These are phyloP conservation scores for Sporothrix luriei DNA, from an alignment of 2,329 filamentous ascomycete species.

Conservation along the genomic window DNA sequence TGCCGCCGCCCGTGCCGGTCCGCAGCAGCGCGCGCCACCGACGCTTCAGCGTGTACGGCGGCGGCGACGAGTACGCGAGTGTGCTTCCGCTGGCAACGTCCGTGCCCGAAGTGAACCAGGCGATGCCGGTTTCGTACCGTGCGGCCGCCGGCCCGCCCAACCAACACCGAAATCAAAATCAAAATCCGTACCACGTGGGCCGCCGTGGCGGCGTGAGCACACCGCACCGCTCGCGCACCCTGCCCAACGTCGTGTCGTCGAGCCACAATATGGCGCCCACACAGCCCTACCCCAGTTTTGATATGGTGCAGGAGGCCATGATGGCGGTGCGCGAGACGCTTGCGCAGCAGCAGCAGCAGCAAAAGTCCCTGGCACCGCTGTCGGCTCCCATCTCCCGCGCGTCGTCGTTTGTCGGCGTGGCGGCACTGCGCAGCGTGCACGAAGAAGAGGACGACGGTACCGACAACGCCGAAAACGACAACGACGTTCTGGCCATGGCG, in stretches of 20 bases:
- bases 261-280: background rate
- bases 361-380: background rate
- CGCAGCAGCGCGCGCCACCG: constrained; percentile 31
- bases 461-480: too few species aligned
- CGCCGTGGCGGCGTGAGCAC: background rate
- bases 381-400: constrained; percentile 21
- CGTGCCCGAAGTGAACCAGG: background rate
- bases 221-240: constrained; percentile 12
- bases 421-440: constrained; percentile 29
- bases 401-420: constrained; percentile 28
- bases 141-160: background rate
- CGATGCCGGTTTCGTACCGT: background rate
- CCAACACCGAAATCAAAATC: background rate
- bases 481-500: too few species aligned
- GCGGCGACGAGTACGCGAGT: constrained; percentile 32
- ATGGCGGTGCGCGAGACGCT: constrained; percentile 28
- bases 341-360: constrained; percentile 11
- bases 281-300: constrained; percentile 23
- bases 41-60: constrained; percentile 35
- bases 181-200: background rate
- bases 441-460: constrained; percentile 29
- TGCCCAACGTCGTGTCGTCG: background rate
- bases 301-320: constrained; percentile 32
- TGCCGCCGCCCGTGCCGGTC: constrained; percentile 23
- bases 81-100: background rate